phyloP scores from a whole-genome alignment of 2,329 filamentous ascomycete species.

The Pseudogymnoascus sp. region DNA sequence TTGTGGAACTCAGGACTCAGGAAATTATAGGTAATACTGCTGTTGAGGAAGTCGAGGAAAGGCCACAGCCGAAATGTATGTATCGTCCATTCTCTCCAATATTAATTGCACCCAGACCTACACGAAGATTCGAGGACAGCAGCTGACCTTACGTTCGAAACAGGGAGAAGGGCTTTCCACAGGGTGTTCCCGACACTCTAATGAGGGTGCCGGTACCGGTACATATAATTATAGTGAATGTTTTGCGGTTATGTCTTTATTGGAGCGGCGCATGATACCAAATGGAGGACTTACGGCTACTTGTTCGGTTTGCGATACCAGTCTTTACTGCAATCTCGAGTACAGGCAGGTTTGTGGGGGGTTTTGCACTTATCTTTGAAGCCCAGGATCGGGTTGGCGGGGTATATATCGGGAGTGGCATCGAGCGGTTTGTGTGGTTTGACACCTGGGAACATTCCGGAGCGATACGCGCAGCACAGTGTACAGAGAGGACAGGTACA shows the following conservation, averaged over 20 bases:
- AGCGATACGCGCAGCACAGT: background rate
- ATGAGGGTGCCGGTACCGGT: background rate
- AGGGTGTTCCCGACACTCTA: slow-evolving; percentile 23
- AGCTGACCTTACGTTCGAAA: background rate
- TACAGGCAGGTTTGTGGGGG: background rate
- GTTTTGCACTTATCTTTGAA: background rate
- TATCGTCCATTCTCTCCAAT: background rate
- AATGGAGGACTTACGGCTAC: background rate
- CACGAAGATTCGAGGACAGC: background rate
- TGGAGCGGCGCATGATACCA: slow-evolving; percentile 2
- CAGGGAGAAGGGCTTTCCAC: slow-evolving; percentile 20
- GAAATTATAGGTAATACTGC: slow-evolving; percentile 16
- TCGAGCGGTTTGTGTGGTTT: background rate
- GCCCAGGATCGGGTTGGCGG: background rate
- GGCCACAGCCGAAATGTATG: slow-evolving; percentile 18
- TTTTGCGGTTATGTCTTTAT: slow-evolving; percentile 3
- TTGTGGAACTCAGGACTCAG: slow-evolving; percentile 20
- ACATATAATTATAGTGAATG: slow-evolving; percentile 1
- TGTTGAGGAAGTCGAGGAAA: background rate
- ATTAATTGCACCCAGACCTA: background rate
- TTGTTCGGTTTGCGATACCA: background rate
- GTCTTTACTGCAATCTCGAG: background rate
- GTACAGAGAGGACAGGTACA: background rate
- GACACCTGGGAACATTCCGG: background rate
- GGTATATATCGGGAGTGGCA: background rate